Evolutionary conservation across 176 grass and related monocot species (phyloP).

Genomic region (Juncus inflexus): DNA sequence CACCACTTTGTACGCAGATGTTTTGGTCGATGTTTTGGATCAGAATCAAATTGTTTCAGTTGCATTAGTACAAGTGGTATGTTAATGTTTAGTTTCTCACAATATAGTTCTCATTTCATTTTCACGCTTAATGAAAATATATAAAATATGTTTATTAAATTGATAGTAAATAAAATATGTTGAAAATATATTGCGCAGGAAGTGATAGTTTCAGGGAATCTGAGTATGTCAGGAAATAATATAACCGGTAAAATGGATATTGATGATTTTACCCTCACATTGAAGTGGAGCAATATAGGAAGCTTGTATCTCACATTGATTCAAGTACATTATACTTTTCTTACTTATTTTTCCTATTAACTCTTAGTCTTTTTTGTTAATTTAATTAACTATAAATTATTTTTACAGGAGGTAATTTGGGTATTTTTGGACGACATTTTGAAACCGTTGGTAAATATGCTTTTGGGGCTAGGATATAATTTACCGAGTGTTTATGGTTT

Average conservation of each 20-base stretch:
- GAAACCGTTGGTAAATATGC: slow-evolving; percentile 63
- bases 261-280: slow-evolving; percentile 59
- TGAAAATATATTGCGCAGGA: slow-evolving; percentile 38
- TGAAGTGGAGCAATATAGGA: slow-evolving; percentile 88
- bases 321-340: slow-evolving; percentile 42
- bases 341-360: not conserved
- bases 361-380: not conserved
- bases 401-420: slow-evolving; percentile 74
- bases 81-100: slow-evolving; percentile 9
- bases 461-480: slow-evolving; percentile 52
- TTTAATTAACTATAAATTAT: not conserved
- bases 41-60: slow-evolving; percentile 53
- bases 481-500: slow-evolving; percentile 61
- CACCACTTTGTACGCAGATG: slow-evolving; percentile 55
- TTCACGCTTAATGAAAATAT: not conserved
- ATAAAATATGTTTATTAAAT: not conserved
- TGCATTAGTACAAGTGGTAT: slow-evolving; percentile 91
- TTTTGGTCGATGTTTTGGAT: slow-evolving; percentile 77
- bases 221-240: slow-evolving; percentile 58
- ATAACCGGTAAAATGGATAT: slow-evolving; percentile 61
- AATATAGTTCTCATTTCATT: too few species aligned
- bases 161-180: not conserved
- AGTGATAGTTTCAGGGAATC: slow-evolving; percentile 60
- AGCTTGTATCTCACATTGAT: slow-evolving; percentile 85
- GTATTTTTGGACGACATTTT: slow-evolving; percentile 69